Evolutionary conservation across 306 rosid species (phyloP), one percentile per base, ranked within the genome.

Genomic region (Quercus suber): DNA sequence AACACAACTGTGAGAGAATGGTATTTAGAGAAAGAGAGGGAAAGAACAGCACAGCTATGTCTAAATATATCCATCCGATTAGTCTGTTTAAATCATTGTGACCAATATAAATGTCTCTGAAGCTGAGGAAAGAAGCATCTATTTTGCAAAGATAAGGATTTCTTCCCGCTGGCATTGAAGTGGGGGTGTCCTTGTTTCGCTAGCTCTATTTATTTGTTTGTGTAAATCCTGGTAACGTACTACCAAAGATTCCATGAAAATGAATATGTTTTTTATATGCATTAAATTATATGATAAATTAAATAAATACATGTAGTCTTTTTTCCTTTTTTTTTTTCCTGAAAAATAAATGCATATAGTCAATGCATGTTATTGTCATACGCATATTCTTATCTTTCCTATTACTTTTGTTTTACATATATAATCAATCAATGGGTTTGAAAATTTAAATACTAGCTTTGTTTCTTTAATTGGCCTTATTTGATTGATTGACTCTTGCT

Each of bases 381-480:
- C 12, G 2, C 45, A 8, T 41, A 8, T 41, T 8, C 80, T 33
- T 3, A 18, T 33, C 17, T 21, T 55, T 33, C 70, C 68, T 17
- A 52, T 45, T 52, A 13, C 43, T 33, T 52, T 64, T 55, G 78
- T 3, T 63, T 79, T 73, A 23, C 73, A 37, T 51, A 73, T 23
- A 61, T 20, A 35, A 35, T 35, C 51, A 30, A 58, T 5, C 41
- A 3, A 57, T 23, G 49, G 25, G 12, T 37, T 17, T 71, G 28
- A 75, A 58, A 73, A 27, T 21, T 20, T 20, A 43, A 63, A 51
- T 33, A 52, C 72, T 11, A 12, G 20, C 0, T 35, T 65, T 69
- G 76, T 55, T 65, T 76, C 33, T 31, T 73, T 77, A 28, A 30
- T 20, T 18, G 74, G 31, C 51, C 53, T 73, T 6, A 6, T 77